A percentile compares a stretch with the other conserved stretches of the same genome.
phyloP scores from a whole-genome alignment of 2,329 filamentous ascomycete genomes.

The Dactylellina cionopaga region DNA sequence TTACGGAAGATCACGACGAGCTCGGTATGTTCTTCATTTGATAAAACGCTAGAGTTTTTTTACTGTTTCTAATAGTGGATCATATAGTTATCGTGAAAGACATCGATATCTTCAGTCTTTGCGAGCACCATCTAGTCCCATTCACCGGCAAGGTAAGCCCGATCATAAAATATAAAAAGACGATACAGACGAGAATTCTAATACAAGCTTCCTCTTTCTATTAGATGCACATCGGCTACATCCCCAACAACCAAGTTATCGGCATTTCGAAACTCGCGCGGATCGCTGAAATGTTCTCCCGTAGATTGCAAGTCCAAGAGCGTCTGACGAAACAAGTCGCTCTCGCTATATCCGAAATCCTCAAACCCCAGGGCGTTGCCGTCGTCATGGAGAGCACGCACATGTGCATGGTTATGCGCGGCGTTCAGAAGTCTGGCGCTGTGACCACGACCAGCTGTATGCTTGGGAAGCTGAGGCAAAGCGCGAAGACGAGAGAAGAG shows the following conservation, averaged over 20 bases:
- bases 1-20: constrained; percentile 96
- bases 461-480: constrained; percentile 91
- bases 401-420: constrained; percentile 98
- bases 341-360: constrained; percentile 88
- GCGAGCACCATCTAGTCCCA: constrained; percentile 96
- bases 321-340: constrained; percentile 95
- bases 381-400: constrained; percentile 98
- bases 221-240: constrained; percentile 99
- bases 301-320: constrained; percentile 94
- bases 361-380: constrained; percentile 92
- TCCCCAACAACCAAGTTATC: constrained; percentile 88
- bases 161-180: neutral
- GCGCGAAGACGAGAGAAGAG: constrained; percentile 93
- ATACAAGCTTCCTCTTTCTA: constrained; percentile 20
- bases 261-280: constrained; percentile 94
- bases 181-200: constrained; percentile 18
- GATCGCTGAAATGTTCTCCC: constrained; percentile 95
- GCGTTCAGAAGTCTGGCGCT: constrained; percentile 89
- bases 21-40: constrained; percentile 65
- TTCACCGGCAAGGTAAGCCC: constrained; percentile 85
- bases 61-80: neutral
- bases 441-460: constrained; percentile 96
- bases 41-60: neutral
- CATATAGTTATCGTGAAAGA: constrained; percentile 87
- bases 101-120: constrained; percentile 92